Conservation (phyloP, 148 eudicot genomes). For the Rhododendron molle region DNA sequence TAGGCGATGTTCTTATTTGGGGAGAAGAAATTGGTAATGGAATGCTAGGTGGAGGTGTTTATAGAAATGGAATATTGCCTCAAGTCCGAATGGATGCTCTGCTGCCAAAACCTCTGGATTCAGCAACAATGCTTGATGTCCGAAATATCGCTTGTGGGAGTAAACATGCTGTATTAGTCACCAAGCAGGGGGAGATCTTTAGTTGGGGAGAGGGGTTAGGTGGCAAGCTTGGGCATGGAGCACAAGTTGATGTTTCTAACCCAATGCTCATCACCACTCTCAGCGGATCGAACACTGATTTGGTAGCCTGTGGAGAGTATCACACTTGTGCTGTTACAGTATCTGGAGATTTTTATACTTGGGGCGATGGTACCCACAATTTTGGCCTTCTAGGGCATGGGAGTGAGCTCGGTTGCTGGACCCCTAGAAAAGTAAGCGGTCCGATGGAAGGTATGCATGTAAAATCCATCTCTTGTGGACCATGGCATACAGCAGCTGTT, state of each 20-base stretch:
- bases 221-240: slow-evolving; percentile 79
- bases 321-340: slow-evolving; percentile 65
- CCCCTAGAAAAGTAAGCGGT: slow-evolving; percentile 51
- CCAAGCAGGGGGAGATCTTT: slow-evolving; percentile 65
- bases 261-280: slow-evolving; percentile 60
- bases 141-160: slow-evolving; percentile 62
- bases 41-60: slow-evolving; percentile 43
- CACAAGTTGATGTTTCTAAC: slow-evolving; percentile 47
- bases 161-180: slow-evolving; percentile 59
- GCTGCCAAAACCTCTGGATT: slow-evolving; percentile 56
- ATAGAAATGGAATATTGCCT: slow-evolving; percentile 28
- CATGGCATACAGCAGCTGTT: slow-evolving; percentile 70
- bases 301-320: slow-evolving; percentile 71
- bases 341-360: slow-evolving; percentile 65
- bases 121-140: slow-evolving; percentile 52
- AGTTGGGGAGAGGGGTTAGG: slow-evolving; percentile 78
- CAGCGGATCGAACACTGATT: slow-evolving; percentile 38
- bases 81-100: slow-evolving; percentile 33
- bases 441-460: slow-evolving; percentile 57
- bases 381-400: slow-evolving; percentile 66
- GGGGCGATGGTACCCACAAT: slow-evolving; percentile 63
- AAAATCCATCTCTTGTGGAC: slow-evolving; percentile 65
- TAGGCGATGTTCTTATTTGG: slow-evolving; percentile 64
- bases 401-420: slow-evolving; percentile 50
- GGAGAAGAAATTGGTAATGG: slow-evolving; percentile 65